Conservation (phyloP, 2,329 filamentous ascomycete genomes). For the Ascosphaera aggregata region DNA sequence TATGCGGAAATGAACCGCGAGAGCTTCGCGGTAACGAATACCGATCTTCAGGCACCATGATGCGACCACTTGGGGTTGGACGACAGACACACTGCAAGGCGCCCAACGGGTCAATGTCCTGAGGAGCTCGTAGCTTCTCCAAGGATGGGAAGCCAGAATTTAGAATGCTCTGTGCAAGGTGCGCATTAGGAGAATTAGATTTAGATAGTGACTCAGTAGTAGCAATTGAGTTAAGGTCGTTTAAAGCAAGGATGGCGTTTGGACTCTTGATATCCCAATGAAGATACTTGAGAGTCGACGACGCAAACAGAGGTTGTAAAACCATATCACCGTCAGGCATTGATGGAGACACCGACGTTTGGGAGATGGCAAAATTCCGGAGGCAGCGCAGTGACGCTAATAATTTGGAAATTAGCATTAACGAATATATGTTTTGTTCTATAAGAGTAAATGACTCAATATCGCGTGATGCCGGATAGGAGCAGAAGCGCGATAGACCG, state of each 20-base stretch:
- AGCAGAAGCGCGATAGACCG: conserved; percentile 28
- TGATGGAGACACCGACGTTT: conserved; percentile 24
- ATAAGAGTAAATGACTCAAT: conserved; percentile 27
- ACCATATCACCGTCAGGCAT: conserved; percentile 20
- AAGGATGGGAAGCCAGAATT: conserved; percentile 19
- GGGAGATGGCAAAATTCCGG: conserved; percentile 27
- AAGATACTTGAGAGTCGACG: conserved; percentile 25
- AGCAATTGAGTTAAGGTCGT: conserved; percentile 15
- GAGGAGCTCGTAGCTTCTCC: conserved; percentile 18
- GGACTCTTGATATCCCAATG: conserved; percentile 31
- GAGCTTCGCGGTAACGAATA: conserved; percentile 20
- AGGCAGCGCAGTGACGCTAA: conserved; percentile 24
- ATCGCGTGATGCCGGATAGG: conserved; percentile 20
- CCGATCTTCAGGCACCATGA: conserved; percentile 17
- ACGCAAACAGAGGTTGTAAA: conserved; percentile 25
- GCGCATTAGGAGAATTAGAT: conserved; percentile 17
- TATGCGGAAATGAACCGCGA: conserved; percentile 15
- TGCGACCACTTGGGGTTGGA: conserved; percentile 16
- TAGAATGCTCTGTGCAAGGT: conserved; percentile 21
- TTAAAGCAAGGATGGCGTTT: conserved; percentile 14
- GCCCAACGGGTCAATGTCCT: conserved; percentile 21
- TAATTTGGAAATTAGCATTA: conserved; percentile 29
- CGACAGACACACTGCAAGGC: conserved; percentile 21
- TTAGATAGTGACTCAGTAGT: conserved; percentile 14
- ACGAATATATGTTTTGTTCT: conserved; percentile 27